A percentile compares a stretch with the other conserved stretches of the same genome.
Conservation (phyloP, 1,284 basidiomycete species). For the Cystobasidium slooffiae region DNA sequence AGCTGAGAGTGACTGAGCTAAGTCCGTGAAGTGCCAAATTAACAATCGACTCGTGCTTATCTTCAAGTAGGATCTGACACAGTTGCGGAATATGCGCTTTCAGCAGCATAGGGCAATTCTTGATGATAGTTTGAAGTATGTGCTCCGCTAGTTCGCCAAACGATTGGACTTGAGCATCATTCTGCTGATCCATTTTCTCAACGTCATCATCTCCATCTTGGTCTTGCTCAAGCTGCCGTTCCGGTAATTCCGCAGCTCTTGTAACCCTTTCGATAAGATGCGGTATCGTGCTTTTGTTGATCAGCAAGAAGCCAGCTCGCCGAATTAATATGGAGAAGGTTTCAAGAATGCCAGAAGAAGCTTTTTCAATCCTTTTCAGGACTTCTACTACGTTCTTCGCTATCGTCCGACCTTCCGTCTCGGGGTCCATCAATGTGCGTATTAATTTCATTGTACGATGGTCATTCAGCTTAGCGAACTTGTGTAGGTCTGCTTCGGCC, state of each 20-base stretch:
- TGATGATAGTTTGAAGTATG: conserved; percentile 68
- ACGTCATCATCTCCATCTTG: conserved; percentile 1
- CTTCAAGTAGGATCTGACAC: conserved; percentile 65
- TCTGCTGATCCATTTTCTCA: not conserved
- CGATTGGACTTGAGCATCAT: conserved; percentile 41
- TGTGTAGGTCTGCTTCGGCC: conserved; percentile 74
- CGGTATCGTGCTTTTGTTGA: conserved; percentile 84
- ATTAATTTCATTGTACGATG: conserved; percentile 81
- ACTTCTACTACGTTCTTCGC: conserved; percentile 84
- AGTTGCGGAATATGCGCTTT: conserved; percentile 76
- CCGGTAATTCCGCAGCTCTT: conserved; percentile 56
- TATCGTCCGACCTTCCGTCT: conserved; percentile 78
- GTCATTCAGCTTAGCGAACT: conserved; percentile 87
- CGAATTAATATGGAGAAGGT: conserved; percentile 79
- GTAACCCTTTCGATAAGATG: conserved; percentile 70
- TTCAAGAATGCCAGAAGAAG: conserved; percentile 65
- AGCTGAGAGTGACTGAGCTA: conserved; percentile 67
- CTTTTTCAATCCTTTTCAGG: conserved; percentile 72
- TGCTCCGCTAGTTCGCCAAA: conserved; percentile 52
- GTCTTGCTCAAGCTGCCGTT: conserved; percentile 1
- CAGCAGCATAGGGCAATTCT: conserved; percentile 74
- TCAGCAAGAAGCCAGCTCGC: conserved; percentile 70
- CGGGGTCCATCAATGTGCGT: conserved; percentile 77
- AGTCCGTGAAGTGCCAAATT: conserved; percentile 77
- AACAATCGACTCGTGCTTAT: conserved; percentile 64